phyloP scores from a whole-genome alignment of 352 stramenopile genomes.

The Phytophthora sp. region DNA sequence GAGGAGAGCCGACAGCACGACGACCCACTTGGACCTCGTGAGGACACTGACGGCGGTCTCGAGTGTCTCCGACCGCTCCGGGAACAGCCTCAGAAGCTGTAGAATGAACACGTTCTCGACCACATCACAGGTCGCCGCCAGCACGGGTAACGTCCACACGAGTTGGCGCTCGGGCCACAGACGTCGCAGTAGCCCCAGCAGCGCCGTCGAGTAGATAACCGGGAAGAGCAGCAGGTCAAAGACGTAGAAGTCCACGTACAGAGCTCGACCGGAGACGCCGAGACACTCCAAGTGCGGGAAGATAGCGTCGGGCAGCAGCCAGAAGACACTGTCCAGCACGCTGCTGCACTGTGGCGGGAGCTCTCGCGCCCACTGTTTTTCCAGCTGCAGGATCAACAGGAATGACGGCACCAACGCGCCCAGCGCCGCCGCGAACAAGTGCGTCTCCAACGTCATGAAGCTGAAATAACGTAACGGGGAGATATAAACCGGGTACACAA shows the following conservation, averaged over 20 bases:
- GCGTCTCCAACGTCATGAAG: conserved; percentile 35
- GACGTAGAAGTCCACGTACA: conserved; percentile 53
- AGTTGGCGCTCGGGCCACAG: conserved; percentile 36
- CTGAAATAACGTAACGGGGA: too few relatives aligned
- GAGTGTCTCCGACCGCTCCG: conserved; percentile 27
- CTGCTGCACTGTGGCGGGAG: conserved; percentile 45
- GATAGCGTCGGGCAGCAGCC: conserved; percentile 34
- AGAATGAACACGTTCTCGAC: conserved; percentile 52
- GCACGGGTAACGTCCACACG: conserved; percentile 31
- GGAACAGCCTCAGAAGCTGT: conserved; percentile 49
- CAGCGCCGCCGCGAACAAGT: conserved; percentile 40
- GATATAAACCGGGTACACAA: too few relatives aligned
- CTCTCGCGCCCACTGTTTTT: conserved; percentile 38
- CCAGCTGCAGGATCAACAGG: conserved; percentile 41
- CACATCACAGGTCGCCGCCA: conserved; percentile 44
- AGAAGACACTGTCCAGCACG: conserved; percentile 45
- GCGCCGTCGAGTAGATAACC: conserved; percentile 45
- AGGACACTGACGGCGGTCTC: conserved; percentile 42
- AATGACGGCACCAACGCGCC: conserved; percentile 47
- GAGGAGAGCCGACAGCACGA: conserved; percentile 21
- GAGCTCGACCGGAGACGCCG: conserved; percentile 28
- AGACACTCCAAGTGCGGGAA: conserved; percentile 50
- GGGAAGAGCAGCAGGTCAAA: conserved; percentile 62
- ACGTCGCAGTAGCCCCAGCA: conserved; percentile 35
- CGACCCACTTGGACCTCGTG: conserved; percentile 47